Conservation (phyloP, 2,329 filamentous ascomycete species). For the Zelopaecilomyces penicillatus region DNA sequence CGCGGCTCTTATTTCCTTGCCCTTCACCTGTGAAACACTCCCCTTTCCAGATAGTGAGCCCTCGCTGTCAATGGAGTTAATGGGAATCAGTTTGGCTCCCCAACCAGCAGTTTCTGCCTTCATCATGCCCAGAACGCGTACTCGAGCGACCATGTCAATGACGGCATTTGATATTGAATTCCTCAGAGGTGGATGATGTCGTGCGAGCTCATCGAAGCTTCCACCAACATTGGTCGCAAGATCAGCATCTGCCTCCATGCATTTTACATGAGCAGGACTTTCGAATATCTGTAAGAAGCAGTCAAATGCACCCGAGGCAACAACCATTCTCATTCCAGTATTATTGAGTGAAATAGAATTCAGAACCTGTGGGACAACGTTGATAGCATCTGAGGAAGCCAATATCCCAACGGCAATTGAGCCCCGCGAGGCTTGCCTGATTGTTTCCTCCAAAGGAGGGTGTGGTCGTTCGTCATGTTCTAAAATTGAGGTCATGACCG, state of each 20-base stretch:
- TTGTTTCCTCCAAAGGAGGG: conserved; percentile 42
- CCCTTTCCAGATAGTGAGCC: conserved; percentile 40
- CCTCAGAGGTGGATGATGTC: conserved; percentile 83
- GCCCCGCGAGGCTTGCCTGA: conserved; percentile 35
- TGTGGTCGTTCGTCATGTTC: conserved; percentile 36
- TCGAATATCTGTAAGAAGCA: conserved; percentile 96
- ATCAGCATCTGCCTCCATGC: conserved; percentile 63
- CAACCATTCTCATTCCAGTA: conserved; percentile 77
- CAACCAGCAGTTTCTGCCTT: conserved; percentile 62
- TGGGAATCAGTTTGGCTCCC: conserved; percentile 69
- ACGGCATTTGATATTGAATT: conserved; percentile 75
- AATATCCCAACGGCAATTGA: conserved; percentile 64
- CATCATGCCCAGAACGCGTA: conserved; percentile 63
- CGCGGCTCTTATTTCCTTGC: conserved; percentile 28
- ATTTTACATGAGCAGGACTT: conserved; percentile 78
- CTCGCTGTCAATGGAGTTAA: conserved; percentile 48
- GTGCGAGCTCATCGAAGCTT: conserved; percentile 86
- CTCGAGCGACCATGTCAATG: conserved; percentile 77
- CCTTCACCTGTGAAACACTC: conserved; percentile 21
- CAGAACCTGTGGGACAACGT: conserved; percentile 76
- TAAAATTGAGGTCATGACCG: conserved; percentile 29
- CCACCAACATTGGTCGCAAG: conserved; percentile 68
- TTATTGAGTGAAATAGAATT: conserved; percentile 92
- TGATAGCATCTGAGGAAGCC: conserved; percentile 81
- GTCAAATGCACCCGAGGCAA: conserved; percentile 71